phyloP scores from a whole-genome alignment of 176 grass and related monocot genomes.

The Eleusine coracana region DNA sequence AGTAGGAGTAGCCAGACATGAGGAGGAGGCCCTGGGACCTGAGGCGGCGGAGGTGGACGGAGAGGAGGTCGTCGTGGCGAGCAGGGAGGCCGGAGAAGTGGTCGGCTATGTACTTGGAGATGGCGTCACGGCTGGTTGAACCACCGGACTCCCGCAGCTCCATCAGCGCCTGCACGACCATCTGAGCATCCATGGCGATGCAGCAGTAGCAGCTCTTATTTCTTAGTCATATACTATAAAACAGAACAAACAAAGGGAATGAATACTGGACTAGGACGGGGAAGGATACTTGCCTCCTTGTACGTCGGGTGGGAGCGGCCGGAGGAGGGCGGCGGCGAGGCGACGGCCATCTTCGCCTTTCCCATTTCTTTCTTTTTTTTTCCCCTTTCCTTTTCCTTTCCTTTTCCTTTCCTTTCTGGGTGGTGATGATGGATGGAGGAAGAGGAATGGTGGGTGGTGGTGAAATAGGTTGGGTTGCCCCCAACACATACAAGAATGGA shows the following conservation, averaged over 20 bases:
- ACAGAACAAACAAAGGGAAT: not conserved
- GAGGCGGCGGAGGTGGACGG: constrained; percentile 56
- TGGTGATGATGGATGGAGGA: too few relatives aligned
- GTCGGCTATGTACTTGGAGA: constrained; percentile 46
- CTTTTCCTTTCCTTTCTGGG: too few relatives aligned
- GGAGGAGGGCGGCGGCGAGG: constrained; percentile 35
- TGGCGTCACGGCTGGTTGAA: constrained; percentile 36
- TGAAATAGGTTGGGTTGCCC: too few relatives aligned
- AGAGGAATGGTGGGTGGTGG: too few relatives aligned
- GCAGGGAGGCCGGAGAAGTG: constrained; percentile 50
- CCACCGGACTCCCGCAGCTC: constrained; percentile 35
- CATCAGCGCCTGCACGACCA: constrained; percentile 37
- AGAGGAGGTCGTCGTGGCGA: constrained; percentile 45
- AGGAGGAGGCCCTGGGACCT: constrained; percentile 37
- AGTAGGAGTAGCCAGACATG: not conserved
- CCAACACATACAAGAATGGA: too few relatives aligned
- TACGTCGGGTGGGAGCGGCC: constrained; percentile 37
- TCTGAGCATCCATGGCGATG: not conserved
- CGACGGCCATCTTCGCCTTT: too few relatives aligned
- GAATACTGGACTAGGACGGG: too few relatives aligned
- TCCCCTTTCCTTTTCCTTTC: too few relatives aligned
- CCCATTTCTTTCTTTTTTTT: too few relatives aligned
- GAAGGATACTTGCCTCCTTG: constrained; percentile 41
- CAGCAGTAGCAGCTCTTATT: not conserved
- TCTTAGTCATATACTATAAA: not conserved